Evolutionary conservation across 805 yeast genomes (phyloP).

Genomic region (Wickerhamomyces ciferrii): DNA sequence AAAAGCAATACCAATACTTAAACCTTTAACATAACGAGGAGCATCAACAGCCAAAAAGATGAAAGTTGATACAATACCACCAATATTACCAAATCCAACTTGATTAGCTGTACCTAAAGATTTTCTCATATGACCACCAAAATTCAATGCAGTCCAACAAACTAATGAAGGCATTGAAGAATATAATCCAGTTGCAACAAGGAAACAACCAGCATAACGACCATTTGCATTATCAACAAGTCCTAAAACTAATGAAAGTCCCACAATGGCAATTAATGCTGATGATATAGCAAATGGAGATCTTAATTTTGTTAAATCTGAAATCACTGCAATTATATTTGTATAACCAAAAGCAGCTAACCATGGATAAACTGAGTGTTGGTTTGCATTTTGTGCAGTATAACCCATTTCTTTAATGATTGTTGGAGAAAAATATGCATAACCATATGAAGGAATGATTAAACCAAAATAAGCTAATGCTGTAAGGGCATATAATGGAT

Average conservation of each 20-base stretch:
- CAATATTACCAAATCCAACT: slow-evolving; percentile 33
- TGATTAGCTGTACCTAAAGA: slow-evolving; percentile 34
- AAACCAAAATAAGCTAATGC: slow-evolving; percentile 32
- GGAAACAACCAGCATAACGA: slow-evolving; percentile 34
- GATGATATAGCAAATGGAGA: slow-evolving; percentile 32
- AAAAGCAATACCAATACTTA: slow-evolving; percentile 39
- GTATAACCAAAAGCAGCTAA: slow-evolving; percentile 65
- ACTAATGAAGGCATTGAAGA: slow-evolving; percentile 30
- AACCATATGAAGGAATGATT: slow-evolving; percentile 33
- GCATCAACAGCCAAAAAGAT: slow-evolving; percentile 33
- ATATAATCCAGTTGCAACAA: slow-evolving; percentile 32
- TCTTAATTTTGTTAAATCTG: slow-evolving; percentile 51
- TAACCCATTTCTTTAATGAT: slow-evolving; percentile 37
- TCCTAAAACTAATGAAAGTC: slow-evolving; percentile 30
- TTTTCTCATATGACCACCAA: slow-evolving; percentile 33
- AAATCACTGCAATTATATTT: slow-evolving; percentile 53
- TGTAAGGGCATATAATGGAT: slow-evolving; percentile 44
- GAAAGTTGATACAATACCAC: slow-evolving; percentile 34
- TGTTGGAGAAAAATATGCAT: slow-evolving; percentile 40
- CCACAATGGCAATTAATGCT: slow-evolving; percentile 26
- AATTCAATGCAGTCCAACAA: slow-evolving; percentile 33
- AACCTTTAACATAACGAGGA: slow-evolving; percentile 30
- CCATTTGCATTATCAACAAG: slow-evolving; percentile 32
- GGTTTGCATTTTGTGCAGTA: slow-evolving; percentile 69
- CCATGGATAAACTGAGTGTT: slow-evolving; percentile 86